Base-by-base conservation (phyloP, 1,284 basidiomycete genomes). In the Apiotrichum gamsii region DNA sequence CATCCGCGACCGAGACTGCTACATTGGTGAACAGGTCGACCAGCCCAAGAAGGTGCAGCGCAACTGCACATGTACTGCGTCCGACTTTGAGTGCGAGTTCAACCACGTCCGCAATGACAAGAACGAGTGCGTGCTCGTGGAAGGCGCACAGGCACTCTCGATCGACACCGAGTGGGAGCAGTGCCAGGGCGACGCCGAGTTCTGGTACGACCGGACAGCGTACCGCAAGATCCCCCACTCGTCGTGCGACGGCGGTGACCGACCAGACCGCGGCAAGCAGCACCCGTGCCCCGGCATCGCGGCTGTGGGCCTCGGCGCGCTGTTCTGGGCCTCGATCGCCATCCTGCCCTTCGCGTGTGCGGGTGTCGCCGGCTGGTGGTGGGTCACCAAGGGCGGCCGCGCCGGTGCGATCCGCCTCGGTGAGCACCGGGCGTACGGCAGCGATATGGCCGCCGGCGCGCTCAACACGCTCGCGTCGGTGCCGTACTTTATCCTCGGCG, bases 71-170 rank as follows among this genome's bases (percentile, higher is more conserved):
- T 96, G 91, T 60, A 73, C 74, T 0, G 60, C 70, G 10, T 74
- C 77, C 0, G 91, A 96, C 73, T 96, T 95, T 69, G 91, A 96
- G 75, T 96, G 91, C 62, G 91, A 95, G 75, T 96, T 90, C 77
- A 95, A 95, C 69, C 76, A 90, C 63, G 76, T 80, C 49, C 82
- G 83, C 53, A 78, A 90, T 56, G 69, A 66, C 0, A 74, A 75
- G 5, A 85, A 82, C 45, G 74, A 84, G 35, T 95, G 91, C 62
- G 84, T 86, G 0, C 79, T 90, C 15, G 80, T 82, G 2, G 70
- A 79, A 3, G 87, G 85, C 14, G 84, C 82, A 0, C 69, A 72
- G 8, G 76, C 87, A 0, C 76, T 85, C 6, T 72, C 80, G 4
- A 28, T 59, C 19, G 58, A 5, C 56, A 85, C 56, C 72, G 60